phyloP scores from a whole-genome alignment of 495 filamentous ascomycete species.

The Hypomontagnella submonticulosa region DNA sequence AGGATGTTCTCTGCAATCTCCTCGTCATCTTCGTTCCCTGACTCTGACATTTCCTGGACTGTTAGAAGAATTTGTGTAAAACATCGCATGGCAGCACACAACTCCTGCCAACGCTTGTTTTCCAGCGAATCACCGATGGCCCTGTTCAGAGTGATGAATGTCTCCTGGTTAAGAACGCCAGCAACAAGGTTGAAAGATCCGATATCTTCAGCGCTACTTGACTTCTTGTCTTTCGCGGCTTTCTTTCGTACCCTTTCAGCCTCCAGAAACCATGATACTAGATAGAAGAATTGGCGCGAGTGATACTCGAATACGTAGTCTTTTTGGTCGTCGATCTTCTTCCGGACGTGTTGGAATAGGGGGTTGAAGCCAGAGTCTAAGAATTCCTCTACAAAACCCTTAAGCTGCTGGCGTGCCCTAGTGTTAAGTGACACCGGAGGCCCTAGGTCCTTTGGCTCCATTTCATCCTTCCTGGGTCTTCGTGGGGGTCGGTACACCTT shows the following conservation, averaged over 20 bases:
- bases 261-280: conserved; percentile 92
- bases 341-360: conserved; percentile 84
- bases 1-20: conserved; percentile 99
- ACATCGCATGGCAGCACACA: conserved; percentile 90
- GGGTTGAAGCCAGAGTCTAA: conserved; percentile 97
- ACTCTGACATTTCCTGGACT: conserved; percentile 91
- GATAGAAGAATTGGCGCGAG: conserved; percentile 86
- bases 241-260: conserved; percentile 83
- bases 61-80: conserved; percentile 90
- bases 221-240: conserved; percentile 59
- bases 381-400: conserved; percentile 90
- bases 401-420: conserved; percentile 75
- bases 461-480: conserved; percentile 69
- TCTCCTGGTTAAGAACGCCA: conserved; percentile 89
- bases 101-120: conserved; percentile 84
- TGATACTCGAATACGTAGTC: conserved; percentile 82
- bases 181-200: conserved; percentile 89
- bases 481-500: conserved; percentile 91
- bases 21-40: conserved; percentile 88
- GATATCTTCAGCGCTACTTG: conserved; percentile 63
- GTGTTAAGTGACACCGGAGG: conserved; percentile 73
- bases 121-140: conserved; percentile 81
- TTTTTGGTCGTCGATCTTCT: conserved; percentile 89
- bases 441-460: conserved; percentile 79
- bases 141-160: conserved; percentile 85